These are phyloP conservation scores for Melanogaster broomeanus DNA, from an alignment of 768 basidiomycete species.

Conservation along the genomic window DNA sequence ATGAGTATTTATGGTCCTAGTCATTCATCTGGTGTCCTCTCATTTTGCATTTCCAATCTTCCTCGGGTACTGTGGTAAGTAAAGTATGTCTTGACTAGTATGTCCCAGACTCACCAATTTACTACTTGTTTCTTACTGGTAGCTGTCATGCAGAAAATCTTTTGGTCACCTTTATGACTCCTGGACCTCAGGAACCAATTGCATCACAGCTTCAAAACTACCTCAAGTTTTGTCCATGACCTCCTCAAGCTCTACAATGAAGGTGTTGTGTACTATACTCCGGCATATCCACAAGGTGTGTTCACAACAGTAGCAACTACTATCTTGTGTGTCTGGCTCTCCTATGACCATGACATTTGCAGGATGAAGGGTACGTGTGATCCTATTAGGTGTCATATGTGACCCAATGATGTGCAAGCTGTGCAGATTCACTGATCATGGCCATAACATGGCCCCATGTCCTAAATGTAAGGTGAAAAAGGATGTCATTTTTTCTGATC, in stretches of 20 bases:
- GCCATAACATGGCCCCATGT: conserved; percentile 25
- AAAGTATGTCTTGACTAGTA: background rate
- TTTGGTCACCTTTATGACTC: too few relatives aligned
- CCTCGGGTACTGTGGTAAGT: conserved; percentile 7
- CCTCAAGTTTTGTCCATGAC: conserved; percentile 30
- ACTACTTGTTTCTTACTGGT: too few relatives aligned
- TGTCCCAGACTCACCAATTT: too few relatives aligned
- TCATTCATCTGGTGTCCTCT: conserved; percentile 24
- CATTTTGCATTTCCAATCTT: conserved; percentile 20
- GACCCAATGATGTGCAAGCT: conserved; percentile 32
- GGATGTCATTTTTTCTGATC: conserved; percentile 11
- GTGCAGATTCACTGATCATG: conserved; percentile 26
- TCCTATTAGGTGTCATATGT: conserved; percentile 27
- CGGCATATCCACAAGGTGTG: conserved; percentile 24
- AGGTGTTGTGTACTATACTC: conserved; percentile 15
- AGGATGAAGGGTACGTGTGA: conserved; percentile 24
- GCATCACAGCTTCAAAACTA: conserved; percentile 27
- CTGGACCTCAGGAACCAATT: conserved; percentile 18
- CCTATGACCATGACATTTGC: too few relatives aligned
- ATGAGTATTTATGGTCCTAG: conserved; percentile 16
- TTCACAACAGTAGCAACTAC: too few relatives aligned
- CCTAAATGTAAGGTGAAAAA: conserved; percentile 23
- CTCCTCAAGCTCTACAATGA: conserved; percentile 26
- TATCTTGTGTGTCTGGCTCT: too few relatives aligned
- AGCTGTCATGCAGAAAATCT: too few relatives aligned